Conservation (phyloP, 169 alveolate species). For the Plasmodium gonderi region DNA sequence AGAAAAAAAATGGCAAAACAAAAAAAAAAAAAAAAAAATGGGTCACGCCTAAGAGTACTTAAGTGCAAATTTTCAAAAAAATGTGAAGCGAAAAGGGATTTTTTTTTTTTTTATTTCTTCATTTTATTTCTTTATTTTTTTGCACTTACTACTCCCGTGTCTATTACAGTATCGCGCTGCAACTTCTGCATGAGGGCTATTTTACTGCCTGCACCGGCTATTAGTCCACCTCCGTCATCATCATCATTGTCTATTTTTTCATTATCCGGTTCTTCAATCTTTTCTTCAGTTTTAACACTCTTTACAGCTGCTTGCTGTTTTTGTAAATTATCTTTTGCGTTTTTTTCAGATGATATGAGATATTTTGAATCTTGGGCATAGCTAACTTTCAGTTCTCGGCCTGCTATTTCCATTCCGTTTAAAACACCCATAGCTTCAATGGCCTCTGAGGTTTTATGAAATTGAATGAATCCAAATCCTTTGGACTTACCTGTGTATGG, state of each 20-base stretch:
- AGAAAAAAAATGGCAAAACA: neutral
- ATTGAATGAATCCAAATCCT: slow-evolving; percentile 94
- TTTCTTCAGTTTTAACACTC: slow-evolving; percentile 45
- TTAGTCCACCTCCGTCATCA: slow-evolving; percentile 81
- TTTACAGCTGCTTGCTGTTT: slow-evolving; percentile 10
- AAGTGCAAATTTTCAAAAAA: neutral
- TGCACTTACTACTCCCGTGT: neutral
- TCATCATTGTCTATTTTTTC: slow-evolving; percentile 82
- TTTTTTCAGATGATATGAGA: slow-evolving; percentile 21
- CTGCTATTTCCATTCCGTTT: slow-evolving; percentile 96
- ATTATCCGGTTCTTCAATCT: slow-evolving; percentile 83
- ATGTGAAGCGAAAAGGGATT: neutral
- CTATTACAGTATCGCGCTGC: slow-evolving; percentile 71
- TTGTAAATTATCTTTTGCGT: slow-evolving; percentile 15
- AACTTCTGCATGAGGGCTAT: slow-evolving; percentile 88
- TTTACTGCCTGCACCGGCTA: slow-evolving; percentile 86
- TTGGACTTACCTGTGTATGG: slow-evolving; percentile 90
- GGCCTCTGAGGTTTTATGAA: slow-evolving; percentile 94
- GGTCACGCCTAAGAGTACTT: neutral
- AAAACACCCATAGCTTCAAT: slow-evolving; percentile 95
- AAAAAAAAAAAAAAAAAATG: too few relatives aligned
- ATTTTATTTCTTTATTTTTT: neutral
- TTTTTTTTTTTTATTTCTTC: neutral
- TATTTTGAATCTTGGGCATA: slow-evolving; percentile 81
- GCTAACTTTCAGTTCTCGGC: slow-evolving; percentile 91